Conservation (phyloP, 495 filamentous ascomycete genomes). For the Hypoxylon subgilvum region DNA sequence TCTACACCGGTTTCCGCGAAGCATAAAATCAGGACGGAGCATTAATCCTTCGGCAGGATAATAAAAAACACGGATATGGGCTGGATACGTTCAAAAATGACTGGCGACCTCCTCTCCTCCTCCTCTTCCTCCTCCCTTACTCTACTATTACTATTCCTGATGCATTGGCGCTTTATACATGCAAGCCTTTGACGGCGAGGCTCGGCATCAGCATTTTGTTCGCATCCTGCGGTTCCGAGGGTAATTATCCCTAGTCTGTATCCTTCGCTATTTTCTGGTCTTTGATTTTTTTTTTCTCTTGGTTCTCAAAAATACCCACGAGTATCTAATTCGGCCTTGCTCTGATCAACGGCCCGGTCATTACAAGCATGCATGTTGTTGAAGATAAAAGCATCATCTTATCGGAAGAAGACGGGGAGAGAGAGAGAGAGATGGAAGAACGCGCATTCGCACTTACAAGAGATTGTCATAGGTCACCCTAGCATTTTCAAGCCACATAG, state of each 20-base stretch:
- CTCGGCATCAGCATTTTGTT: constrained; percentile 23
- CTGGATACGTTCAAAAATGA: too few species aligned
- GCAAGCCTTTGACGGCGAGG: constrained; percentile 6
- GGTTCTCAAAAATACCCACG: constrained; percentile 28
- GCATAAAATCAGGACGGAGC: constrained; percentile 21
- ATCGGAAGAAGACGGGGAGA: constrained; percentile 1
- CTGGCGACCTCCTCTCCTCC: constrained; percentile 7
- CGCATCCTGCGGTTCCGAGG: constrained; percentile 18
- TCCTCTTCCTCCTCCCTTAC: too few species aligned
- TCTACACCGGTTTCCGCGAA: constrained; percentile 10
- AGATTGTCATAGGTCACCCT: constrained; percentile 37
- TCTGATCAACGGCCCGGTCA: constrained; percentile 5
- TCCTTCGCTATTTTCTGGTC: constrained; percentile 8
- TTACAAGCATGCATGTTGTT: constrained; percentile 26
- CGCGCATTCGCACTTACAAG: constrained; percentile 24
- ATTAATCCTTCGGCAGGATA: constrained; percentile 22
- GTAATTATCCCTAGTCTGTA: constrained; percentile 21
- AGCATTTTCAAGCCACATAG: constrained; percentile 23
- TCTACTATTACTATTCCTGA: constrained; percentile 1
- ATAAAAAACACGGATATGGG: constrained; percentile 31
- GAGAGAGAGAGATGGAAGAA: too few species aligned
- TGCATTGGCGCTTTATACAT: constrained; percentile 20
- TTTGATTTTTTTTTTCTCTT: too few species aligned
- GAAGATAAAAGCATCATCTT: constrained; percentile 24
- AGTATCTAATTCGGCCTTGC: constrained; percentile 30